A percentile compares a stretch with the other conserved stretches of the same genome.
These are phyloP conservation scores for Pleurotus giganteus DNA, from an alignment of 768 basidiomycete genomes.

Conservation along the genomic window DNA sequence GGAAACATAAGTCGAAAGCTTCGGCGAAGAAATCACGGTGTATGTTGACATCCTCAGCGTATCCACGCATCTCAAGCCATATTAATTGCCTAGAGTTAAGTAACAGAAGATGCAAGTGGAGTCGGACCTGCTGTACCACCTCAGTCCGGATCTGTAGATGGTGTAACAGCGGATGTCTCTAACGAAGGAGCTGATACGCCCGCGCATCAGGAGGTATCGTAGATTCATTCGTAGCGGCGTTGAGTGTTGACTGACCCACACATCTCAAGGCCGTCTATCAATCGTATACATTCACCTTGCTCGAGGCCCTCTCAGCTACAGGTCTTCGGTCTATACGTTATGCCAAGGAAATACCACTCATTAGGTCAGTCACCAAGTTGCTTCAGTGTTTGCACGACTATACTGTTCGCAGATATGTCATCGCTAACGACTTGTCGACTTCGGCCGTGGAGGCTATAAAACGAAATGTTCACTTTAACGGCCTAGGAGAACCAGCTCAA, in stretches of 20 bases:
- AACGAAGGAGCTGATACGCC: neutral
- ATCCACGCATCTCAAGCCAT: neutral
- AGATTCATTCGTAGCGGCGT: neutral
- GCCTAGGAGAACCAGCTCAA: slow-evolving; percentile 43
- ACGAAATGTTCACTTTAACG: slow-evolving; percentile 82
- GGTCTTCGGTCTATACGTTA: slow-evolving; percentile 96
- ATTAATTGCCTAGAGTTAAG: slow-evolving; percentile 5
- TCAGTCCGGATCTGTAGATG: neutral
- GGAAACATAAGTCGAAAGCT: slow-evolving; percentile 39
- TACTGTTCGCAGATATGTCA: slow-evolving; percentile 63
- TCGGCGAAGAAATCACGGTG: slow-evolving; percentile 44
- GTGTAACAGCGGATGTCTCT: neutral
- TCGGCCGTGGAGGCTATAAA: slow-evolving; percentile 84
- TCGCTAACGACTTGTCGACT: slow-evolving; percentile 91
- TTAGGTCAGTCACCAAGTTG: slow-evolving; percentile 55
- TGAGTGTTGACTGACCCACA: neutral
- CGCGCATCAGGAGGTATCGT: slow-evolving; percentile 7
- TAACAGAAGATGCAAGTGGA: neutral
- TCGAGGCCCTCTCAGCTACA: slow-evolving; percentile 95
- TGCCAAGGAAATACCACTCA: slow-evolving; percentile 91
- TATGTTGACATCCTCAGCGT: slow-evolving; percentile 22
- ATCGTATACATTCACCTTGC: slow-evolving; percentile 68
- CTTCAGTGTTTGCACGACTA: slow-evolving; percentile 5
- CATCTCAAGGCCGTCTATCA: slow-evolving; percentile 37
- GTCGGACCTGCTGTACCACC: neutral